These are phyloP conservation scores for Pilaira anomala DNA, from an alignment of 192 early-diverging fungal species.

Conservation along the genomic window DNA sequence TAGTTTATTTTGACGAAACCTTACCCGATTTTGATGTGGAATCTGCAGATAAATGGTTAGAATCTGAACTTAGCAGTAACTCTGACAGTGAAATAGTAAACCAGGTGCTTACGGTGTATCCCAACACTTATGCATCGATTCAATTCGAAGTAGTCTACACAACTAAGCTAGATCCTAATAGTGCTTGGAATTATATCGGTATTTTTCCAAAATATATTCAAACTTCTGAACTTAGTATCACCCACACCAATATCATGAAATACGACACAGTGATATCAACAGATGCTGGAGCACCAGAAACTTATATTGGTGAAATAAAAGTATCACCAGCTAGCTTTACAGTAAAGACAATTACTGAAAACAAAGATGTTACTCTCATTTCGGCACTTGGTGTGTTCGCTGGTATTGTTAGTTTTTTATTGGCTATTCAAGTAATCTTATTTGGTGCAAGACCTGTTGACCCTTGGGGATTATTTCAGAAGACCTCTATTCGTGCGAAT, in stretches of 20 bases:
- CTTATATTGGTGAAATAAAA: not conserved
- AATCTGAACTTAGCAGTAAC: not conserved
- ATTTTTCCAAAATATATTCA: not conserved
- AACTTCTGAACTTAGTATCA: not conserved
- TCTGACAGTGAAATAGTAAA: no score
- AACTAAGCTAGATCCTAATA: not conserved
- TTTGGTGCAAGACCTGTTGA: not conserved
- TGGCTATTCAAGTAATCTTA: constrained; percentile 14
- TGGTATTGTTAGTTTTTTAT: constrained; percentile 14
- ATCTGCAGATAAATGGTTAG: not conserved
- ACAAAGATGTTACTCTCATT: constrained; percentile 7
- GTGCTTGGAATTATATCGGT: not conserved
- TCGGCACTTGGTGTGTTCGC: constrained; percentile 9
- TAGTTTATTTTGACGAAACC: not conserved
- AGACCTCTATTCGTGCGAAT: not conserved
- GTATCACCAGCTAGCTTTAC: not conserved
- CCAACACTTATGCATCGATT: not conserved
- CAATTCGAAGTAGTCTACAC: not conserved
- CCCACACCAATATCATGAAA: not conserved
- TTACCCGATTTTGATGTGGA: not conserved
- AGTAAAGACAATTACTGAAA: not conserved
- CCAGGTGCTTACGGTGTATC: not conserved
- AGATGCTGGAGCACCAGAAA: no score
- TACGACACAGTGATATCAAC: no score
- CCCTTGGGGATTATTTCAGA: constrained; percentile 10